phyloP scores from a whole-genome alignment of 164 flowering plant species.

The Litsea cubeba region DNA sequence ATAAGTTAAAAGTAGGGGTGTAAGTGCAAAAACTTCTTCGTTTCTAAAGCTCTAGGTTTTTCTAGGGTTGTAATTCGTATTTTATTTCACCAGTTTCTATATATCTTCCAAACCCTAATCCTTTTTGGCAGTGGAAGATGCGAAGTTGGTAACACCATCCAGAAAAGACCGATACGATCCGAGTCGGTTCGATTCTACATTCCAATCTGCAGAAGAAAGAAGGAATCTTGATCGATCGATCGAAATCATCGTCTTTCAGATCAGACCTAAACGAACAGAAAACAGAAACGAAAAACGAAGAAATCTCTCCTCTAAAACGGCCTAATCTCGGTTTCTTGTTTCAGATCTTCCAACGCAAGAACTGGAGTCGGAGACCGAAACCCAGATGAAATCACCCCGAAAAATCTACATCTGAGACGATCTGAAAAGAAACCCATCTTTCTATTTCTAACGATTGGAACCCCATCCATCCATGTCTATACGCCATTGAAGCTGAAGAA shows the following conservation, averaged over 20 bases:
- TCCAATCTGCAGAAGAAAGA: background rate
- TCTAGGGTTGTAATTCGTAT: too few relatives aligned
- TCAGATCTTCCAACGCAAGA: background rate
- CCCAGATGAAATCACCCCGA: background rate
- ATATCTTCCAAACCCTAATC: too few relatives aligned
- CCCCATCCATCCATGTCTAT: background rate
- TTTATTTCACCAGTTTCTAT: too few relatives aligned
- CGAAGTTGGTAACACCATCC: too few relatives aligned
- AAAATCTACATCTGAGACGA: background rate
- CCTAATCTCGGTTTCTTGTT: background rate
- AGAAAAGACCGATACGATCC: too few relatives aligned
- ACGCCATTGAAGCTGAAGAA: background rate
- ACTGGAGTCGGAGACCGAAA: too few relatives aligned
- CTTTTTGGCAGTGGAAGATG: too few relatives aligned
- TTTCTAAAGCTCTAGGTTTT: too few relatives aligned
- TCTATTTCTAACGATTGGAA: background rate
- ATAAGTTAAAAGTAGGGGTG: too few relatives aligned
- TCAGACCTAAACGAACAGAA: background rate
- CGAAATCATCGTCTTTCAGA: background rate
- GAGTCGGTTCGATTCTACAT: too few relatives aligned
- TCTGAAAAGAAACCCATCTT: background rate
- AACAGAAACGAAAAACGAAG: background rate
- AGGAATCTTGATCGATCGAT: background rate
- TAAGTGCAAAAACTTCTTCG: too few relatives aligned
- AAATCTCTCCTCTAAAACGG: background rate